Conservation (phyloP, 2,329 filamentous ascomycete species). For the Ophiostoma ulmi region DNA sequence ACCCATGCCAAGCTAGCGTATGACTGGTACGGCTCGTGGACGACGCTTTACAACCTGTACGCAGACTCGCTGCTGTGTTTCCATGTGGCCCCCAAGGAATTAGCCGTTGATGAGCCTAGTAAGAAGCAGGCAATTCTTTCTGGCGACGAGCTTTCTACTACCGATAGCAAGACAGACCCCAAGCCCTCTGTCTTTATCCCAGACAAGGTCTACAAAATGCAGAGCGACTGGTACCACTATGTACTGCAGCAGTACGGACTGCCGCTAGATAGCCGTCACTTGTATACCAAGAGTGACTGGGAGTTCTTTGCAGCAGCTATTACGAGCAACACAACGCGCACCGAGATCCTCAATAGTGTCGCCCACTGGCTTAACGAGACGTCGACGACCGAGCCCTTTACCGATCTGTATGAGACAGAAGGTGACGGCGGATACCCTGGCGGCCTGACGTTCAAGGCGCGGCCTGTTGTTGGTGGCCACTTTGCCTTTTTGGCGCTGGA, state of each 20-base stretch:
- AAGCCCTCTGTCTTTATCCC: conserved; percentile 57
- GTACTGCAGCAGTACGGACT: conserved; percentile 78
- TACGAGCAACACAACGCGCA: conserved; percentile 60
- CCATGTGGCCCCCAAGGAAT: conserved; percentile 27
- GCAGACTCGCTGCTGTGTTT: conserved; percentile 49
- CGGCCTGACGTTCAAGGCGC: conserved; percentile 68
- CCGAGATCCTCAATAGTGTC: conserved; percentile 67
- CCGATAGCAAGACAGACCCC: conserved; percentile 21
- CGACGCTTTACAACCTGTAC: conserved; percentile 69
- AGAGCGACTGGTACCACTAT: conserved; percentile 73
- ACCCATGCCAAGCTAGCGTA: conserved; percentile 69
- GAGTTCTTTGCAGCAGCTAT: conserved; percentile 84
- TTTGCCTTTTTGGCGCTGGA: conserved; percentile 81
- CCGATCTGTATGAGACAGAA: conserved; percentile 78
- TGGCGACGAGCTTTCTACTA: background rate
- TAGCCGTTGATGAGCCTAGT: conserved; percentile 26
- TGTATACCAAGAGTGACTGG: conserved; percentile 89
- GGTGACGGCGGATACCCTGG: conserved; percentile 69
- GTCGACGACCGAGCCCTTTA: conserved; percentile 67
- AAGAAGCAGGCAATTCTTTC: conserved; percentile 19
- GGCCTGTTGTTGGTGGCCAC: conserved; percentile 79
- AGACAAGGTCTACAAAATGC: conserved; percentile 67
- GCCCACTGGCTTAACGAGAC: conserved; percentile 83
- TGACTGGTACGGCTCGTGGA: conserved; percentile 73
- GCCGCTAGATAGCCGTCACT: conserved; percentile 73